Percentiles rank a stretch among this genome's conserved stretches.
These are phyloP conservation scores for Fusarium brevicatenulatum DNA, from an alignment of 2,329 filamentous ascomycete genomes.

Conservation along the genomic window DNA sequence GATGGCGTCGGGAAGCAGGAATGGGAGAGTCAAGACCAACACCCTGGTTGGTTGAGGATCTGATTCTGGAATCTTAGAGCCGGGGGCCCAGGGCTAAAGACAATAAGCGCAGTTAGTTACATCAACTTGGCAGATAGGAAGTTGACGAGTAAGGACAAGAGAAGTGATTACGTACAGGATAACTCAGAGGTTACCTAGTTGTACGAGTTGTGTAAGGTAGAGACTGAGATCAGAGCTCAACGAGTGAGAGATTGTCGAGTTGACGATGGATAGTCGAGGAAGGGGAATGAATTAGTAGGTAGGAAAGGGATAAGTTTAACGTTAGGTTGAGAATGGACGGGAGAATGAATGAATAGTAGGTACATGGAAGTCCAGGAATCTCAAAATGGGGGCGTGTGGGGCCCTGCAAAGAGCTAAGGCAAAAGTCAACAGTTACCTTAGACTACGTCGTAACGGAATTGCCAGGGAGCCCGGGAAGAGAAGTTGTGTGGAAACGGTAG, in stretches of 20 bases:
- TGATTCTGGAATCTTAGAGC: slow-evolving; percentile 44
- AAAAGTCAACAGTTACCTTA: slow-evolving; percentile 19
- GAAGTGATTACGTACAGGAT: background rate
- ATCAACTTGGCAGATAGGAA: slow-evolving; percentile 31
- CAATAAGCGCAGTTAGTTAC: slow-evolving; percentile 35
- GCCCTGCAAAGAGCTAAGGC: slow-evolving; percentile 17
- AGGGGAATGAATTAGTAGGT: background rate
- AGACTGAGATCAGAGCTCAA: background rate
- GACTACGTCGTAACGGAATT: slow-evolving; percentile 15
- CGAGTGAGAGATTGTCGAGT: background rate
- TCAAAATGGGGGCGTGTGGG: slow-evolving; percentile 13
- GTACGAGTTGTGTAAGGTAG: background rate
- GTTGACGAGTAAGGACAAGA: background rate
- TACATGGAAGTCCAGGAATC: background rate
- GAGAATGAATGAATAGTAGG: background rate
- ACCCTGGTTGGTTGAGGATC: slow-evolving; percentile 45
- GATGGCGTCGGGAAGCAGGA: slow-evolving; percentile 37
- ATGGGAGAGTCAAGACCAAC: slow-evolving; percentile 38
- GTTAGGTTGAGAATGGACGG: background rate
- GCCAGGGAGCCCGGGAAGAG: slow-evolving; percentile 15
- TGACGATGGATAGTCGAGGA: slow-evolving; percentile 9
- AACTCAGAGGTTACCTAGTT: background rate
- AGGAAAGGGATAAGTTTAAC: slow-evolving; percentile 22
- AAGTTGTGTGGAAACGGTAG: slow-evolving; percentile 17
- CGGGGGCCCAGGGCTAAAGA: slow-evolving; percentile 38